Base-by-base conservation (phyloP, 2,329 filamentous ascomycete genomes). In the Neoascochyta sp. region DNA sequence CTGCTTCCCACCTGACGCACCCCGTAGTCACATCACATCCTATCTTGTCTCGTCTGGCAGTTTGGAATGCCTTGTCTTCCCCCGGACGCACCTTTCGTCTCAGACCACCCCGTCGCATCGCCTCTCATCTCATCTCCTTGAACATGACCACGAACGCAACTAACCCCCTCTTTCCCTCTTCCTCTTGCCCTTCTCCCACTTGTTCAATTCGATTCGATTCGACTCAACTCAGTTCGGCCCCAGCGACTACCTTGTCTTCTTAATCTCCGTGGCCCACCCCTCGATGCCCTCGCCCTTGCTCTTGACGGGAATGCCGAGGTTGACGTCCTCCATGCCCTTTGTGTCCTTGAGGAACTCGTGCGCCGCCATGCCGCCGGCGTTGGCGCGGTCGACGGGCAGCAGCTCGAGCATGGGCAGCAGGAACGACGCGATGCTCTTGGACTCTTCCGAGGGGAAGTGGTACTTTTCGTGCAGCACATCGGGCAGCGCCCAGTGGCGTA, bases 391-490 rank as follows among this genome's bases (percentile, higher is more conserved):
- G 38, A 90, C 86, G 0, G 92, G 92, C 22, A 87, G 68, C 14
- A 98, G 70, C 62, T 95, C 87, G 21, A 98, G 71, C 87, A 96
- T 93, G 1, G 92, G 92, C 1, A 81, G 72, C 34, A 98, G 64
- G 65, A 98, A 95, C 16, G 86, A 83, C 10, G 81, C 74, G 43
- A 95, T 82, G 38, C 78, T 78, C 65, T 81, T 83, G 24, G 78
- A 80, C 49, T 95, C 88, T 28, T 94, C 79, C 9, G 85, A 78
- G 44, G 78, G 81, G 65, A 95, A 96, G 63, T 96, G 92, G 57
- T 98, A 98, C 61, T 98, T 98, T 65, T 98, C 92, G 39, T 83
- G 78, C 17, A 98, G 73, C 2, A 98, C 92, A 53, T 96, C 90
- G 0, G 89, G 80, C 5, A 98, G 71, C 0, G 89, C 88, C 92